A percentile compares a stretch with the other conserved stretches of the same genome.
Evolutionary conservation across 208 protist species (phyloP).

Genomic region (Wallacemonas collosoma): DNA sequence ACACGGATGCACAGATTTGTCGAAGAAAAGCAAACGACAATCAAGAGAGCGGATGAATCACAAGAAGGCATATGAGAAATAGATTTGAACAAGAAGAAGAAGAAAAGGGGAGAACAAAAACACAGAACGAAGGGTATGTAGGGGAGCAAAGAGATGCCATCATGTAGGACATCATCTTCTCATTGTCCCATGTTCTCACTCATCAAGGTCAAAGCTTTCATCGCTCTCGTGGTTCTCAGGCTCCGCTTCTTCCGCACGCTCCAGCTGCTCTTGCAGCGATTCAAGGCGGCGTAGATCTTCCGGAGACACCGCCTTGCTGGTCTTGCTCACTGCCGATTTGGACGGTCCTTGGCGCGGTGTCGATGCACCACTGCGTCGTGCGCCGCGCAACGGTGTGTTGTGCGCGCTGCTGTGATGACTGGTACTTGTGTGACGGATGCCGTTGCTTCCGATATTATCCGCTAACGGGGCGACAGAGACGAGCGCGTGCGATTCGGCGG

Average conservation of each 20-base stretch:
- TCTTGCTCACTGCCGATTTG: constrained; percentile 12
- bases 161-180: neutral
- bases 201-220: constrained; percentile 48
- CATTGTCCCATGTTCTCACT: constrained; percentile 20
- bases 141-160: too few relatives aligned
- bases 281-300: constrained; percentile 62
- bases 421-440: neutral
- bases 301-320: constrained; percentile 25
- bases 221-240: constrained; percentile 34
- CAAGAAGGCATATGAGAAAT: constrained; percentile 8
- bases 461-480: constrained; percentile 16
- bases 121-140: neutral
- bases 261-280: constrained; percentile 60
- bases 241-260: constrained; percentile 45
- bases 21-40: neutral
- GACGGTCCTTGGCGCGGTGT: neutral
- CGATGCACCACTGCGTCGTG: neutral
- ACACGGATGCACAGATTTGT: neutral
- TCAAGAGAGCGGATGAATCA: neutral
- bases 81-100: too few relatives aligned
- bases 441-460: constrained; percentile 13
- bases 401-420: constrained; percentile 8
- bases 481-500: neutral
- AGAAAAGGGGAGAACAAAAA: neutral
- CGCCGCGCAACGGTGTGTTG: neutral